Evolutionary conservation across 139 green algal species (phyloP), one percentile per base, ranked within the genome.

Genomic region (Edaphochlamys debaryana): DNA sequence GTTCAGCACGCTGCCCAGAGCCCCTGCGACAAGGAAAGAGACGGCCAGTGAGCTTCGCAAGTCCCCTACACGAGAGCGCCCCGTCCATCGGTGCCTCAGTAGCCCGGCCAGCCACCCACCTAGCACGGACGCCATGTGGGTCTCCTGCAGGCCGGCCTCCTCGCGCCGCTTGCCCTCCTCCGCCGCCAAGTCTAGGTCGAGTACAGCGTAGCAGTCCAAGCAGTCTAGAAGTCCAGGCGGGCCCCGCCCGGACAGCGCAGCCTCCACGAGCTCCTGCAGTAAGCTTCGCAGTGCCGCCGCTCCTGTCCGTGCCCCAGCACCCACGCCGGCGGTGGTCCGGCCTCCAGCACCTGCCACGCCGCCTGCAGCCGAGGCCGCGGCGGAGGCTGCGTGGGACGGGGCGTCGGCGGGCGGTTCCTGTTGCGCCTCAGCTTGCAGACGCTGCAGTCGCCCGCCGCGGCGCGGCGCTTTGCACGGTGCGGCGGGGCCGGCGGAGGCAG

Each of bases 191-290:
- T 82, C 76, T 23, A 82, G 63, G 62, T 82, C 76, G 20, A 56
- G 63, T 7, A 40, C 32, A 0, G 76, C 84, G 69, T 69, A 82
- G 54, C 78, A 22, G 70, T 88, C 84, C 56, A 88, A 37, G 0
- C 38, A 30, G 30, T 81, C 72, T 7, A 77, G 70, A 45, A 86
- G 42, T 3, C 41, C 63, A 23, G 63, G 7, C 17, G 27, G 1
- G 30, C 20, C 42, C 1, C 62, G 32, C 6, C 20, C 60, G 9
- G 40, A 25, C 37, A 52, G 30, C 19, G 52, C 79, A 41, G 67
- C 68, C 29, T 67, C 50, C 6, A 27, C 52, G 30, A 78, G 37
- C 19, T 15, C 19, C 67, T 78, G 40, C 4, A 68, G 25, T 29
- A 77, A 11, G 54, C 66, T 67, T 17, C 42, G 71, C 8, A 58